Base-by-base conservation (phyloP, 2,329 filamentous ascomycete genomes). In the Fusarium burgessii region DNA sequence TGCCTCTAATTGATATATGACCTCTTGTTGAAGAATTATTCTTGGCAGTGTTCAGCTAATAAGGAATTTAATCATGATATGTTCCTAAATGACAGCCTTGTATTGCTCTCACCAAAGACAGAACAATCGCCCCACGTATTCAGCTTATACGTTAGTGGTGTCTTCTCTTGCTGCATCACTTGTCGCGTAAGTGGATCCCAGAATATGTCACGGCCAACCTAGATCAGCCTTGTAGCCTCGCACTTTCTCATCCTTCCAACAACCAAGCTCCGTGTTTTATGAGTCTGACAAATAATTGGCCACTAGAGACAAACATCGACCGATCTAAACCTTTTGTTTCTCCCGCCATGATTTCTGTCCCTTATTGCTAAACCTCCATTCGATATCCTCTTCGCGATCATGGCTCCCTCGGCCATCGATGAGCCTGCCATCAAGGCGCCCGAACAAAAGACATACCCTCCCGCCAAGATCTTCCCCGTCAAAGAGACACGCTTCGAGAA, bases 401-500 rank as follows among this genome's bases (percentile, higher is more conserved):
- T 89, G 86, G 83, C 86, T 71, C 87, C 87, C 62, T 86, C 87
- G 57, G 88, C 85, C 36, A 80, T 85, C 72, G 86, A 85, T 70
- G 82, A 82, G 66, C 80, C 82, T 55, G 78, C 77, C 68, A 75
- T 78, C 67, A 77, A 75, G 74, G 68, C 77, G 62, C 79, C 77
- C 60, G 75, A 78, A 77, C 78, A 78, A 77, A 80, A 82, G 78
- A 83, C 77, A 63, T 87, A 85, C 70, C 84, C 88, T 58, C 82
- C 88, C 38, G 82, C 88, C 66, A 85, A 84, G 43, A 84, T 91
- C 57, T 89, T 89, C 71, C 84, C 85, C n/a, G 86, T 90, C 63
- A 88, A 87, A 76, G 90, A 92, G 77, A 86, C 84, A 63, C 86
- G 83, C 69, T 91, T 91, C 76, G 88, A 90, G 68, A 85, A 85